phyloP scores from a whole-genome alignment of 2,329 filamentous ascomycete species.

The Alternaria dauci region DNA sequence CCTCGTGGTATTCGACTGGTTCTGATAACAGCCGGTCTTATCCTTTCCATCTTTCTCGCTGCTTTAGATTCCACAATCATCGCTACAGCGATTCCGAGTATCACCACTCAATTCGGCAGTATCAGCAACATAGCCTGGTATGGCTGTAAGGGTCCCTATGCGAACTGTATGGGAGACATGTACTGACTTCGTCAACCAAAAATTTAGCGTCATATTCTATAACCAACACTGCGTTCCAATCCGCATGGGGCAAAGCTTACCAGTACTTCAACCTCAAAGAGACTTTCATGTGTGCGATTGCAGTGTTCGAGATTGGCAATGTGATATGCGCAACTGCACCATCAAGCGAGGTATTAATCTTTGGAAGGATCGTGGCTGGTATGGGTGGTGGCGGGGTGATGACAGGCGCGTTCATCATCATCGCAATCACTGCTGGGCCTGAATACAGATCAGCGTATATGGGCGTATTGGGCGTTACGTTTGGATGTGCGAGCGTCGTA shows the following conservation, averaged over 20 bases:
- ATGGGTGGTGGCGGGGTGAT: slow-evolving; percentile 53
- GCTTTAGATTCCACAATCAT: slow-evolving; percentile 46
- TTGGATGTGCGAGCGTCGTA: slow-evolving; percentile 50
- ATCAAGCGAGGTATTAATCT: slow-evolving; percentile 46
- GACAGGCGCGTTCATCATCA: slow-evolving; percentile 52
- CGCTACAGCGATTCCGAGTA: slow-evolving; percentile 49
- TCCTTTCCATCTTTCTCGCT: slow-evolving; percentile 40
- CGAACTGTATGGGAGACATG: no score
- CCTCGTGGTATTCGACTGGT: slow-evolving; percentile 9
- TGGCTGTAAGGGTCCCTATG: slow-evolving; percentile 17
- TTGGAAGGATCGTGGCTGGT: slow-evolving; percentile 54
- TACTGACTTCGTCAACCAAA: no score
- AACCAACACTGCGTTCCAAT: slow-evolving; percentile 56
- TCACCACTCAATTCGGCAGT: slow-evolving; percentile 49
- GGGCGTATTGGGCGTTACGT: slow-evolving; percentile 49
- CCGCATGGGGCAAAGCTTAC: slow-evolving; percentile 58
- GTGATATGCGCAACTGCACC: slow-evolving; percentile 58
- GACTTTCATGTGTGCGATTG: slow-evolving; percentile 51
- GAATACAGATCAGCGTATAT: slow-evolving; percentile 52
- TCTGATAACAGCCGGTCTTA: slow-evolving; percentile 37
- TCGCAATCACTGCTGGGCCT: slow-evolving; percentile 54
- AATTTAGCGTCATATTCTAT: slow-evolving; percentile 52
- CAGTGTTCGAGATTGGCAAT: slow-evolving; percentile 65
- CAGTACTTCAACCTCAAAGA: slow-evolving; percentile 55
- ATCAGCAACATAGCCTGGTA: slow-evolving; percentile 51